Conservation (phyloP, 352 stramenopile genomes). For the Globisporangium polare region DNA sequence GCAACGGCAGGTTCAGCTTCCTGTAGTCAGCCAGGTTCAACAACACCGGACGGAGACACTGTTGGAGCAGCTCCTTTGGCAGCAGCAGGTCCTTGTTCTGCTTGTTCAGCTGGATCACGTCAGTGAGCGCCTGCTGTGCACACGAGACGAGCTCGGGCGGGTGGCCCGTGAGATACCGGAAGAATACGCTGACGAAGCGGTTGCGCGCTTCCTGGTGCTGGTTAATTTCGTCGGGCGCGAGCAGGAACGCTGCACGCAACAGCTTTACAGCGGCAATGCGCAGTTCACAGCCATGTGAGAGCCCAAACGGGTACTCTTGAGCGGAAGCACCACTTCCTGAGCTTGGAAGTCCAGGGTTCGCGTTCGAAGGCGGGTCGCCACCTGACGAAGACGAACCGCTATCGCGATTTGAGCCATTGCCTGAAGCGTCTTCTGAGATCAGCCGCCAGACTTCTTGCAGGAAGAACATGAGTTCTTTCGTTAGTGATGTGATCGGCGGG, state of each 20-base stretch:
- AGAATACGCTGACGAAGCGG: conserved; percentile 88
- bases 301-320: conserved; percentile 85
- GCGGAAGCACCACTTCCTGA: conserved; percentile 41
- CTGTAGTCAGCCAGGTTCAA: conserved; percentile 96
- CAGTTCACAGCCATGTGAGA: conserved; percentile 77
- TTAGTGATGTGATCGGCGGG: conserved; percentile 76
- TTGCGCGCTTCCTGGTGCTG: conserved; percentile 82
- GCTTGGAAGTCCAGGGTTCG: conserved; percentile 12
- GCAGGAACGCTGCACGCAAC: conserved; percentile 81
- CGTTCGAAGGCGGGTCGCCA: conserved; percentile 11
- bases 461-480: conserved; percentile 83
- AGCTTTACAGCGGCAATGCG: conserved; percentile 87
- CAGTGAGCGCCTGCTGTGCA: conserved; percentile 75
- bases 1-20: conserved; percentile 94
- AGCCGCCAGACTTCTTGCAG: conserved; percentile 83
- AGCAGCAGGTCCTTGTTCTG: conserved; percentile 85
- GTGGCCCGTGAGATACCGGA: conserved; percentile 86
- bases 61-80: conserved; percentile 95
- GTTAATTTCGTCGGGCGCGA: conserved; percentile 79
- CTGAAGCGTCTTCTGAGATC: conserved; percentile 66
- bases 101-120: conserved; percentile 85
- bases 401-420: conserved; percentile 18
- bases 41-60: conserved; percentile 94
- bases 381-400: conserved; percentile 23
- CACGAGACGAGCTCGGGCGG: conserved; percentile 77